A percentile compares a stretch with the other conserved stretches of the same genome.
These are phyloP conservation scores for Aspergillus tamarii DNA, from an alignment of 2,329 filamentous ascomycete genomes.

Conservation along the genomic window DNA sequence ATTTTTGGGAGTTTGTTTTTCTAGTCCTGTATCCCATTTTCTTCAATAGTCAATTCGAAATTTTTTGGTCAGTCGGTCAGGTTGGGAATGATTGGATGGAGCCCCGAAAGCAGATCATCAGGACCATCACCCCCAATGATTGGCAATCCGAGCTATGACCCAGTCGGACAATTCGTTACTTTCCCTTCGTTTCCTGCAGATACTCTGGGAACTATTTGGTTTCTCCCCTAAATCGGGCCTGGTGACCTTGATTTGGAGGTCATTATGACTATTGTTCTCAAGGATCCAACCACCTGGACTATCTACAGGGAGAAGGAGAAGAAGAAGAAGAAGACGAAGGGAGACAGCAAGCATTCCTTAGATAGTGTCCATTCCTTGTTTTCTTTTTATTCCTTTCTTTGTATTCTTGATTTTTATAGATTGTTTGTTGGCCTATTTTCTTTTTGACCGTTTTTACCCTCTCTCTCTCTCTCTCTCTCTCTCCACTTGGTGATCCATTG, in stretches of 20 bases:
- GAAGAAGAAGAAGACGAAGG: not conserved
- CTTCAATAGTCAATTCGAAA: not conserved
- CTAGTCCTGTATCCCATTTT: not conserved
- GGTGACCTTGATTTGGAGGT: not conserved
- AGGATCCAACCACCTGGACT: not conserved
- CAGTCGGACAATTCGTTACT: slow-evolving; percentile 1
- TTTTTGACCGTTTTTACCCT: not conserved
- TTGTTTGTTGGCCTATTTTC: not conserved
- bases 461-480: not conserved
- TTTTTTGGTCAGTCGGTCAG: not conserved
- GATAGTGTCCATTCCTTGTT: not conserved
- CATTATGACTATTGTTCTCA: not conserved
- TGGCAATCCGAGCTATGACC: not conserved
- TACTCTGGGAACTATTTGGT: not conserved
- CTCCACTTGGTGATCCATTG: not conserved
- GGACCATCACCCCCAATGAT: not conserved
- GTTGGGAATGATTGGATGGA: slow-evolving; percentile 1
- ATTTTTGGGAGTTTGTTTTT: not conserved
- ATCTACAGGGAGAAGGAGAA: not conserved
- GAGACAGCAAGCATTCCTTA: not conserved
- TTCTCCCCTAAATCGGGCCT: not conserved
- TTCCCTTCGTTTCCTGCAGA: not conserved
- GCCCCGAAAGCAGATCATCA: not conserved
- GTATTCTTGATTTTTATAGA: not conserved
- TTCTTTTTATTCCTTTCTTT: not conserved